Evolutionary conservation across 2,329 filamentous ascomycete species (phyloP), one percentile per base, ranked within the genome.

Genomic region (Sordariomycetes sp.): DNA sequence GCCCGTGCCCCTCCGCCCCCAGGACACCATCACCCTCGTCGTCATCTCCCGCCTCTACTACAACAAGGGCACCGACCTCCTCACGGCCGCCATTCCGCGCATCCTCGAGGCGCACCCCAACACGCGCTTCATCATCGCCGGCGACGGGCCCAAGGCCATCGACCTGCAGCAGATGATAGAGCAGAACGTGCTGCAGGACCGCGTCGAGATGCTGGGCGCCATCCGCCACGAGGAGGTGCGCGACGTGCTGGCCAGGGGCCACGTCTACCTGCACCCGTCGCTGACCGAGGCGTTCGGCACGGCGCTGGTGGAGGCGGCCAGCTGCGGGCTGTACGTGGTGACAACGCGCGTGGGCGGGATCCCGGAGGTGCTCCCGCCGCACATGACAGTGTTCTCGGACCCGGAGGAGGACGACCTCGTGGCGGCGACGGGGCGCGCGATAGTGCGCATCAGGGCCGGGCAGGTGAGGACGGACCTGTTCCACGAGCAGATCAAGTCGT

Each of bases 81-180:
- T 99, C n/a, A 96, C 96, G 25, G 94, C 93, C 12, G 90, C 91
- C 3, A 96, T 99, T 58, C 94, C 94, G 0, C 86, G 92, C 54
- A 96, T 99, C 57, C 81, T 97, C 32, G 88, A 90, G 55, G 83
- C 86, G 16, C 89, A 99, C 68, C 88, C 90, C 1, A 95, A 97
- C 69, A 94, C 96, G 1, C 89, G 91, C 59, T 99, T 99, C 72
- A 90, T 99, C 67, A 97, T 99, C 64, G 94, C 90, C 32, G 95
- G 95, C 3, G 95, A 90, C 0, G 94, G 94, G 0, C 94, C 94
- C 4, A 97, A 99, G 71, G 90, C 93, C 22, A 99, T 99, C 63
- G 94, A 99, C 67, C 79, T 99, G 1, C 94, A 99, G 71, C 95
- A 99, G 68, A 99, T 97, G 88, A 85, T 99, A 48, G 94, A 99